Base-by-base conservation (phyloP, 2,329 filamentous ascomycete genomes). In the Teratosphaeria pseudoeucalypti region DNA sequence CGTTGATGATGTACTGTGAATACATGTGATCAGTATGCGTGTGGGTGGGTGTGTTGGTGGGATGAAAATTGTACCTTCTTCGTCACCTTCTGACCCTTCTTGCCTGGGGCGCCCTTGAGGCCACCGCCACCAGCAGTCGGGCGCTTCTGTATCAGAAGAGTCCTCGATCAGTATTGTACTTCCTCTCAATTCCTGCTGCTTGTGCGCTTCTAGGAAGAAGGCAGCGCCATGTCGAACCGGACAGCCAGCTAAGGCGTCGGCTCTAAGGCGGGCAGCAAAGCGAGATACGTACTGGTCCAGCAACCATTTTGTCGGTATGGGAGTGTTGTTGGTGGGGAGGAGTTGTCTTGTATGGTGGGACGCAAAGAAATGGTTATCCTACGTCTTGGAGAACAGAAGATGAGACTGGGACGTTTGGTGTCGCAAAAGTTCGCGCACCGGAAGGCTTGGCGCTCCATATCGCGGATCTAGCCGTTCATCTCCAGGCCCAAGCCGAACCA, bases 1-100 rank as follows among this genome's bases (percentile, higher is more conserved):
- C 92, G 84, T 99, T 95, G 89, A 99, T 97, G 84, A 95, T 87
- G 87, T 90, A 99, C 92, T 95, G 71, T 61, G 7, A 32, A 32
- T 32, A 32, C 7, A 32, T 32, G 29, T 32, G 29, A 32, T 34
- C 14, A 54, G 49, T 52, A 59, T 11, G 6, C 16, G 34, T 43
- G 53, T 26, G 7, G 19, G 6, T 29, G 52, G 57, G 55, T 52
- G 54, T 14, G 37, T 43, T 43, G 37, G 2, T 43, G 37, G 6
- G 11, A 16, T 14, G 63, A 77, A 71, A 23, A 23, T 23, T 23
- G 2, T 79, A 89, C 86, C 87, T 92, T 92, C 85, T 92, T 91
- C 75, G 88, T 91, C 74, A 86, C 79, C 85, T 92, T 92, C 73
- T 87, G 74, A 74, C 72, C 73, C 76, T 79, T 79, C 76, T 79